Evolutionary conservation across 768 basidiomycete genomes (phyloP), one percentile per base, ranked within the genome.

Genomic region (Pluteus cervinus): DNA sequence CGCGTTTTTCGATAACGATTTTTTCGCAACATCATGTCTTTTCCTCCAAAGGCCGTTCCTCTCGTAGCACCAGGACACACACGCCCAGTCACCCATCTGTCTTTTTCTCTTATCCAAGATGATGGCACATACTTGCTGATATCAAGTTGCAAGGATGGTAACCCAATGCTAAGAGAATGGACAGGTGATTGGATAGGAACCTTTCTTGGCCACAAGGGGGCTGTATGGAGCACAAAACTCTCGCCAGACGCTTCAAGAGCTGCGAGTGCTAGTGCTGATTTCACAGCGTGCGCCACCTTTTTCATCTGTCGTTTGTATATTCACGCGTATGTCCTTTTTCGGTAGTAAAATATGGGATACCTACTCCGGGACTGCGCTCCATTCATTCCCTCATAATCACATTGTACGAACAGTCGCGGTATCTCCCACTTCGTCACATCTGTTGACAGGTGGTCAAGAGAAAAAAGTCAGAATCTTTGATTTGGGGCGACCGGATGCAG

Each of bases 131-230:
- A 83, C 62, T 68, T 97, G 45, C 75, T 99, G 45, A 85, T 97
- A 53, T 97, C 93, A 40, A 86, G 87, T 51, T 98, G 96, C 71
- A 99, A 98, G 65, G 96, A 98, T 71, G 96, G 96, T 23, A 97
- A 91, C 52, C 93, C 91, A 30, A 93, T 94, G 89, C 67, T 96
- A 48, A 79, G 91, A 54, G 86, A 91, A 54, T 94, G 93, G 93
- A 87, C 89, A 39, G 94, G 94, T 23, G 96, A 99, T 61, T 99
- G 96, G 96, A 87, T 96, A 56, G 96, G 96, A 24, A 88, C 86
- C 12, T 89, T 87, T 58, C 69, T 88, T 28, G 85, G 86, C 16
- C 85, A 87, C 64, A 87, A 89, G 58, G 96, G 94, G 50, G 94
- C 94, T 6, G 94, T 99, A 3, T 99, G 94, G 94, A 81, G 86